Evolutionary conservation across 495 filamentous ascomycete species (phyloP).

Genomic region (Talaromyces trachyspermus): DNA sequence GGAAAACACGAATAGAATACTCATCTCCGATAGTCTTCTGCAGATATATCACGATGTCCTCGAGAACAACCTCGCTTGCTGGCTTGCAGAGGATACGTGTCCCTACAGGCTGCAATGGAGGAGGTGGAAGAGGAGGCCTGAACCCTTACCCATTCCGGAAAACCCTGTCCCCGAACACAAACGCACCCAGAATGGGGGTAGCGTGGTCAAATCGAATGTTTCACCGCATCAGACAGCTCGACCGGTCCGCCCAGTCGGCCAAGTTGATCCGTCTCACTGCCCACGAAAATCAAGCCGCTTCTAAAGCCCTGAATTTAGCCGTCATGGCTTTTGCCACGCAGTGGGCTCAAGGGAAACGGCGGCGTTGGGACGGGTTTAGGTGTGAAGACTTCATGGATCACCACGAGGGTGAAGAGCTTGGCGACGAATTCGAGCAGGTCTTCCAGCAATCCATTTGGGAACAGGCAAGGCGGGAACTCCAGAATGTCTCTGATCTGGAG

Average conservation of each 20-base stretch:
- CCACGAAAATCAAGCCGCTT: conserved; percentile 22
- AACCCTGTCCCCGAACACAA: neutral
- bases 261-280: conserved; percentile 21
- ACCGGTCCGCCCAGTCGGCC: conserved; percentile 18
- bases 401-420: neutral
- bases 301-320: conserved; percentile 25
- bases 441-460: conserved; percentile 31
- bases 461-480: conserved; percentile 25
- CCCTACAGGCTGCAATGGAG: conserved; percentile 18
- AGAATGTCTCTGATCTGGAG: conserved; percentile 24
- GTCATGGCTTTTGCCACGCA: conserved; percentile 36
- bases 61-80: conserved; percentile 33
- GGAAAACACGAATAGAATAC: conserved; percentile 7
- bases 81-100: conserved; percentile 32
- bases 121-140: neutral
- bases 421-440: conserved; percentile 17
- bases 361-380: conserved; percentile 9
- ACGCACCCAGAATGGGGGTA: conserved; percentile 6
- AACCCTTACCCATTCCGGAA: neutral
- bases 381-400: neutral
- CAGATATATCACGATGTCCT: conserved; percentile 34
- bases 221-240: conserved; percentile 27
- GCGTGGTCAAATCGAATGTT: conserved; percentile 31
- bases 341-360: conserved; percentile 23
- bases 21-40: conserved; percentile 21